Base-by-base conservation (phyloP, 192 early-diverging fungal species). In the Paraglomus occultum region DNA sequence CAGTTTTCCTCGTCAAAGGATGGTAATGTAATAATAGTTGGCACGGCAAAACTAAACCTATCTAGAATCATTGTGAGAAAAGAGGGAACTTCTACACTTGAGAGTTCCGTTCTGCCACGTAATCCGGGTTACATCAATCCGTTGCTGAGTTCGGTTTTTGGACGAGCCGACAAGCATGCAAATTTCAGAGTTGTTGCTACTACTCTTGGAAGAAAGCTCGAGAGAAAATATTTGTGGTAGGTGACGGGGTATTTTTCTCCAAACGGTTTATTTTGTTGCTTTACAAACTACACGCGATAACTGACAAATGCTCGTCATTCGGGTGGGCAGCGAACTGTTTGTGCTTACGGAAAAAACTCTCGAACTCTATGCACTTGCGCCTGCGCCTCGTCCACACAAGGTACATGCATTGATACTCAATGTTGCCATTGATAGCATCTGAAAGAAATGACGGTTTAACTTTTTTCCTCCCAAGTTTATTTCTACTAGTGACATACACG, bases 1-100 rank as follows among this genome's bases (percentile, higher is more conserved):
- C 31, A 31, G 31, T 31, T 31, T 31, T 31, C 31, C 31, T 55
- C 67, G 22, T 53, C 50, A 51, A 39, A 22, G 20, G 50, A 53
- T 17, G 40, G 9, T 42, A 46, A 45, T 54, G 53, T 57, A 44
- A 68, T 68, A 55, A 54, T 68, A 43, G 44, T 68, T 22, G 67
- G 67, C 0, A 55, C 67, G 2, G 18, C 11, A 45, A n/a, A 45
- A 8, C n/a, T 20, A 1, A 45, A 40, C 3, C 45, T 68, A 44
- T 68, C 43, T 44, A 51, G 52, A 17, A 68, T 68, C 31, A 44
- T 51, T 12, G 45, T 53, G 15, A 43, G 14, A 14, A 20, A 53
- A 44, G 22, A 12, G 4, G 53, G 39, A 9, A 51, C n/a, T 6
- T 11, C 44, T 48, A 64, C 46, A 31, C 64, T 52, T n/a, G 8